phyloP scores from a whole-genome alignment of 2,329 filamentous ascomycete species.

The Aspergillus udagawae region DNA sequence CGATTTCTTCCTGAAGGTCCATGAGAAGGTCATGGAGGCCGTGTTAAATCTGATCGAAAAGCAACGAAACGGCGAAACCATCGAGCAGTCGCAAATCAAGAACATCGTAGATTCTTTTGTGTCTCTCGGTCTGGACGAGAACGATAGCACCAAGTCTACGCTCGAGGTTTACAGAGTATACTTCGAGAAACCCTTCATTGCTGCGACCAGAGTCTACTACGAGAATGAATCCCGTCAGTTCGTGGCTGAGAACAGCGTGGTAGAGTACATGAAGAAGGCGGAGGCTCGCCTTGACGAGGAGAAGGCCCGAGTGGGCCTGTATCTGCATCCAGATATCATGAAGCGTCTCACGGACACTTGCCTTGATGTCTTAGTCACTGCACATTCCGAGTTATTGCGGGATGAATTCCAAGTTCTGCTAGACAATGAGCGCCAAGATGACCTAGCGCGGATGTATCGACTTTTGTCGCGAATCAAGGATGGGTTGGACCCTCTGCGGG shows the following conservation, averaged over 20 bases:
- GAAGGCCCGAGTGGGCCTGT: constrained; percentile 87
- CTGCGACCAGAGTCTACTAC: constrained; percentile 81
- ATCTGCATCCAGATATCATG: constrained; percentile 86
- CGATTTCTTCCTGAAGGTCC: constrained; percentile 80
- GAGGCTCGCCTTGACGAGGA: constrained; percentile 86
- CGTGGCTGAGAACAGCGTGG: constrained; percentile 91
- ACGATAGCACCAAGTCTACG: constrained; percentile 87
- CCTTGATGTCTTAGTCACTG: constrained; percentile 82
- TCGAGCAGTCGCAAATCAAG: constrained; percentile 95
- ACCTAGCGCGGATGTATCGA: constrained; percentile 95
- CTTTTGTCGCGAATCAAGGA: constrained; percentile 85
- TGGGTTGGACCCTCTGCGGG: constrained; percentile 81
- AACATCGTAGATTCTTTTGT: constrained; percentile 95
- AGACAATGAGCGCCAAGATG: constrained; percentile 90
- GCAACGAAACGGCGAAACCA: constrained; percentile 94
- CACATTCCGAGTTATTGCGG: constrained; percentile 78
- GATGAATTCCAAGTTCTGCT: constrained; percentile 95
- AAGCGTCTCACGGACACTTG: constrained; percentile 79
- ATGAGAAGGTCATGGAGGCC: constrained; percentile 87
- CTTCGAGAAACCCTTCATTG: constrained; percentile 90
- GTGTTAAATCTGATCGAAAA: constrained; percentile 95
- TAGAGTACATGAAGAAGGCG: constrained; percentile 99
- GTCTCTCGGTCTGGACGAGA: constrained; percentile 88
- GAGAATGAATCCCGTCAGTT: constrained; percentile 89
- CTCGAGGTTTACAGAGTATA: constrained; percentile 89